Evolutionary conservation across 805 yeast species (phyloP).

Genomic region (Lachancea cidri): DNA sequence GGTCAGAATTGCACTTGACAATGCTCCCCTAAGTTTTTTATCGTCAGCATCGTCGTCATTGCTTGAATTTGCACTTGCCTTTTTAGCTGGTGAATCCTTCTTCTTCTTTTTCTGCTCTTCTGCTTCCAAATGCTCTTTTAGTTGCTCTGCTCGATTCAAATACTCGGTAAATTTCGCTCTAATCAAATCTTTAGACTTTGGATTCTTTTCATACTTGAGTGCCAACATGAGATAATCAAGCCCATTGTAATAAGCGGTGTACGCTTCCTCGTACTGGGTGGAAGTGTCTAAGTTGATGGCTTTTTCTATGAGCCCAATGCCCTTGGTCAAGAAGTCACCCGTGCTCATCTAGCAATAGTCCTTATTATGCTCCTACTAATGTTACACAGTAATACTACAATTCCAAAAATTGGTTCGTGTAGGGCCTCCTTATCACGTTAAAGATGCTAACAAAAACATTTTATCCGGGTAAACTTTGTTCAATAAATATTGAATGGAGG

Average conservation of each 20-base stretch:
- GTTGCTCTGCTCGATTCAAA: constrained; percentile 85
- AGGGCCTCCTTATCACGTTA: constrained; percentile 3
- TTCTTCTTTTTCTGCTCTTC: constrained; percentile 51
- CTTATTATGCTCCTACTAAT: neutral
- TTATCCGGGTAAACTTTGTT: neutral
- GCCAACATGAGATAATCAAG: constrained; percentile 94
- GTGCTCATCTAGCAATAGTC: constrained; percentile 34
- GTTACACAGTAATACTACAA: neutral
- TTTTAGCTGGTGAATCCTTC: constrained; percentile 42
- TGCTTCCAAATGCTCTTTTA: constrained; percentile 82
- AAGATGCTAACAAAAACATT: neutral
- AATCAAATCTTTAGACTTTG: constrained; percentile 81
- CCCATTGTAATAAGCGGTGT: constrained; percentile 86
- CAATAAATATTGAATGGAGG: neutral
- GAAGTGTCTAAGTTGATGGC: constrained; percentile 94
- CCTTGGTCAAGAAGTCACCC: constrained; percentile 82
- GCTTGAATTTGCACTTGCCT: constrained; percentile 56
- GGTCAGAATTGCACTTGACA: constrained; percentile 84
- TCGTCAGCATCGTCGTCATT: constrained; percentile 76
- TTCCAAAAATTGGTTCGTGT: neutral
- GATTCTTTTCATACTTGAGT: constrained; percentile 88
- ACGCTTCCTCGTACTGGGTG: constrained; percentile 88
- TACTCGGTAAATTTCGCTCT: constrained; percentile 88
- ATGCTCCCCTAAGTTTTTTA: constrained; percentile 83
- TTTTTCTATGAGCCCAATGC: constrained; percentile 89